Evolutionary conservation across 495 filamentous ascomycete genomes (phyloP), one percentile per base, ranked within the genome.

Genomic region (Penicillium steckii): DNA sequence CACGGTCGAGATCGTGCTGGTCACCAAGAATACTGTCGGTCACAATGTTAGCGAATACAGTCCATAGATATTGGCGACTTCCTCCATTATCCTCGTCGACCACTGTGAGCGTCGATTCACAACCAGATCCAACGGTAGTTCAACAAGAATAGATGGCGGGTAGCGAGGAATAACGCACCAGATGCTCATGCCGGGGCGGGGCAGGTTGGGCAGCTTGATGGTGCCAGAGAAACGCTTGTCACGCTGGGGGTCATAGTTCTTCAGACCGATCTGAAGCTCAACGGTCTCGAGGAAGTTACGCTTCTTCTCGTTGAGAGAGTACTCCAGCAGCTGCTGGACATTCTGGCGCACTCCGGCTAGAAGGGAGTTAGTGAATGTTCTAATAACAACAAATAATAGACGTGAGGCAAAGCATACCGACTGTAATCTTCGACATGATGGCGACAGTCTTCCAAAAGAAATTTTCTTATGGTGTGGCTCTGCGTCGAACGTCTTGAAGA

Each of bases 211-310:
- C 54, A 97, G 88, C 80, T 86, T 88, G 80, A 98, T 89, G 71
- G 95, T 97, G 77, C 94, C 94, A 40, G 89, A 94, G 90, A 98
- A 98, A 93, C 94, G 94, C 91, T 98, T 98, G 81, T 98, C 94
- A 88, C 93, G 91, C 84, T 97, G 92, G 70, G 94, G 94, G 70
- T 98, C 94, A 82, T 98, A 98, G 88, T 98, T 98, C 89, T 98
- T 98, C 71, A 98, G 87, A 70, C 94, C 94, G 82, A 98, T 96
- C 78, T 97, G 93, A 69, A 97, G 89, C 69, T 81, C 77, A 61
- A 80, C 74, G 68, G 91, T 95, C 82, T 95, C 91, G 78, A 96
- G 85, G 84, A 97, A 98, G 85, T 97, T 97, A 56, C 94, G 81
- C 88, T 98, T 98, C 88, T 98, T 97, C 75, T 90, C 88, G 73